Evolutionary conservation across 2,329 filamentous ascomycete genomes (phyloP).

Genomic region (Magnaporthiopsis incrustans): DNA sequence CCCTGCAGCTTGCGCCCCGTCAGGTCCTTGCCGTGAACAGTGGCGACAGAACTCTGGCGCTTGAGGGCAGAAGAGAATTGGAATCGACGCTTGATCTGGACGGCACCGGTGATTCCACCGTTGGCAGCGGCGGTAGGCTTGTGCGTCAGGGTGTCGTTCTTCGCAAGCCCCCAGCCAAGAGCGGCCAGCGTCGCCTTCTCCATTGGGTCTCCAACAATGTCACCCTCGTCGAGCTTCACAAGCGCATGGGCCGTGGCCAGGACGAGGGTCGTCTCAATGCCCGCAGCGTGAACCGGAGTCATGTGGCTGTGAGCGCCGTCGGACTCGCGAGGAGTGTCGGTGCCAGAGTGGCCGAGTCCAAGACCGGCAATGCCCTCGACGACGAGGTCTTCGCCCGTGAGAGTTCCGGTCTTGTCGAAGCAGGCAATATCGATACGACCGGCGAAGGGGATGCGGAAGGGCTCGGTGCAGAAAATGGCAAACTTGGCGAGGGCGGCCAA

Average conservation of each 20-base stretch:
- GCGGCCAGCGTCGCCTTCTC: constrained; percentile 90
- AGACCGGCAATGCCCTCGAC: constrained; percentile 95
- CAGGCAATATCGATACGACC: constrained; percentile 93
- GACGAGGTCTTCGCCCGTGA: constrained; percentile 93
- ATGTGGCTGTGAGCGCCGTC: constrained; percentile 81
- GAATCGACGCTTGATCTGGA: constrained; percentile 94
- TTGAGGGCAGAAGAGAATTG: constrained; percentile 97
- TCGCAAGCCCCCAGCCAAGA: constrained; percentile 87
- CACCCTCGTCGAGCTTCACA: constrained; percentile 92
- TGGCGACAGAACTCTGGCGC: constrained; percentile 89
- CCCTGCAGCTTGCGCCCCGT: constrained; percentile 70
- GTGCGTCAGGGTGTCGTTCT: constrained; percentile 74
- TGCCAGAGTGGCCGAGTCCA: constrained; percentile 59
- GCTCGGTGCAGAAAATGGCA: constrained; percentile 97
- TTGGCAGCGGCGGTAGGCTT: constrained; percentile 44
- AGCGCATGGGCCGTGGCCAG: constrained; percentile 91
- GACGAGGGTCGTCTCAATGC: constrained; percentile 80
- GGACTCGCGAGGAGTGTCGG: constrained; percentile 56
- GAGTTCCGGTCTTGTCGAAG: constrained; percentile 96
- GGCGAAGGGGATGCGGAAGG: constrained; percentile 94
- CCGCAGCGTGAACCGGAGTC: constrained; percentile 59
- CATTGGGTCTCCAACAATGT: constrained; percentile 97
- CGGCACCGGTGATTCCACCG: constrained; percentile 57
- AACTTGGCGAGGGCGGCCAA: constrained; percentile 88
- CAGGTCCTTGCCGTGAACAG: constrained; percentile 64